phyloP scores from a whole-genome alignment of 2,329 filamentous ascomycete genomes.

The Diaporthe destruens region DNA sequence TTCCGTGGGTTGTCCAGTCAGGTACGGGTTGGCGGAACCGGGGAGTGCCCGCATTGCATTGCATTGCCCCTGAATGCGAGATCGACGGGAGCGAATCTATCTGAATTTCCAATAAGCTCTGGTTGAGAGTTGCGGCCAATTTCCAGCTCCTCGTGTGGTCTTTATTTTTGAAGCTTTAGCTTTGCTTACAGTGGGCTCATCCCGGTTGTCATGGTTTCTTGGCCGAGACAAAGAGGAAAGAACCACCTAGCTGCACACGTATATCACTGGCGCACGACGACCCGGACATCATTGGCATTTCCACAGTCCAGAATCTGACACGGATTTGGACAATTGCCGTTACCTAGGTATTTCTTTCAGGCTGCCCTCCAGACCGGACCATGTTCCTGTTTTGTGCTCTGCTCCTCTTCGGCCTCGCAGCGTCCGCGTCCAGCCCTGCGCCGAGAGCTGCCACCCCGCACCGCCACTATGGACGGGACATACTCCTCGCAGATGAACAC shows the following conservation, averaged over 20 bases:
- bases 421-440: background rate
- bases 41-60: background rate
- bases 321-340: too few species aligned
- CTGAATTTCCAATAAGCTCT: constrained; percentile 20
- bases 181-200: background rate
- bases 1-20: background rate
- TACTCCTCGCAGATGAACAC: constrained; percentile 16
- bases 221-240: background rate
- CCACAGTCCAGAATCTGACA: background rate
- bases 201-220: background rate
- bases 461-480: constrained; percentile 7
- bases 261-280: background rate
- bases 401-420: constrained; percentile 5
- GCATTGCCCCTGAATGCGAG: background rate
- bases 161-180: background rate
- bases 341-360: too few species aligned
- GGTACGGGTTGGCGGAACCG: too few species aligned
- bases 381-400: background rate
- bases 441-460: background rate
- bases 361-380: background rate
- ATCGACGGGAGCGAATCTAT: background rate
- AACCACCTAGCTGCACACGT: background rate
- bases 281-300: too few species aligned
- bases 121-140: background rate
- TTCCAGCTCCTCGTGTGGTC: background rate